Base-by-base conservation (phyloP, 805 yeast species). In the Candida montana region DNA sequence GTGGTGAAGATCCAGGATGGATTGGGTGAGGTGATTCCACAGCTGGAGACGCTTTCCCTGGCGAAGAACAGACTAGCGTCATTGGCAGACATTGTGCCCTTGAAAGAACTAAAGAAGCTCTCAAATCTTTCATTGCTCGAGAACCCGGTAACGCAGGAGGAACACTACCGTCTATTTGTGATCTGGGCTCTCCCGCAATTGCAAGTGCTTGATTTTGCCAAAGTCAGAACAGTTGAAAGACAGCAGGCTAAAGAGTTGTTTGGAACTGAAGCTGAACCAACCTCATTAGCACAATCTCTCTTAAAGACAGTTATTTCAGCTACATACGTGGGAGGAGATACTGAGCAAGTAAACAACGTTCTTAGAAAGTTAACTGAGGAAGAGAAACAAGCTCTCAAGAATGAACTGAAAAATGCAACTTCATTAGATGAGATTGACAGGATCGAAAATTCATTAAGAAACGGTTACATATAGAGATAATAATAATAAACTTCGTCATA, bases 341-440 rank as follows among this genome's bases (percentile, higher is more conserved):
- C 60, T 17, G 65, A 64, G 38, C 54, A 61, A 21, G 58, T 69
- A 57, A 57, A 59, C 28, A 51, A 50, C 16, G 66, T 66, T 0
- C 67, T 70, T 15, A 56, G 62, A 20, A 76, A 70, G 45, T 65
- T 86, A 51, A 67, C 80, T 2, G 73, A 68, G 0, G 77, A 72
- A 28, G 88, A 81, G 30, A 72, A 68, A 42, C 59, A 61, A 12
- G 61, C 63, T 35, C 61, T 90, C 37, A 69, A 79, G 47, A 55
- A 66, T 32, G 72, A 77, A 47, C 65, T 90, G 42, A 68, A 71
- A 39, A 65, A 63, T 26, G 95, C 96, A 1, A 71, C 78, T 4
- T 77, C 80, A 39, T 57, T 90, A 43, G 84, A 74, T 6, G 96
- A 90, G 48, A 84, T 89, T 7, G 84, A 81, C 44, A 64, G 76